Conservation (phyloP, 2,329 filamentous ascomycete species). For the Fusarium fujikuroi region DNA sequence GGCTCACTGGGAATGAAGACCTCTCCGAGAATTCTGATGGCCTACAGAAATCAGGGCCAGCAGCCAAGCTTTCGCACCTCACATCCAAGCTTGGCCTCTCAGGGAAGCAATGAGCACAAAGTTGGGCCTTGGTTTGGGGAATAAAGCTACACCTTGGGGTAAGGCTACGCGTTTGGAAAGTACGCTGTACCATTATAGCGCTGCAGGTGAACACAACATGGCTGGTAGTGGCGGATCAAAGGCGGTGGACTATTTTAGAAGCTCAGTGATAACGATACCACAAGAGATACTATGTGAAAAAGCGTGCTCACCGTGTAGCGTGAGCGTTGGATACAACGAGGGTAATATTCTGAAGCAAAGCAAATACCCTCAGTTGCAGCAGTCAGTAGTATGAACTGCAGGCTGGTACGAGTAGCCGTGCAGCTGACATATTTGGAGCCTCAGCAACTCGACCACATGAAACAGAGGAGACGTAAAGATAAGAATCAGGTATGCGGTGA, state of each 20-base stretch:
- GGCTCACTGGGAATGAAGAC: slow-evolving; percentile 45
- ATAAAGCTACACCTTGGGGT: background rate
- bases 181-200: background rate
- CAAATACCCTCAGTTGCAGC: background rate
- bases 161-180: slow-evolving; percentile 1
- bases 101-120: slow-evolving; percentile 13
- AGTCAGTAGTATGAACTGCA: background rate
- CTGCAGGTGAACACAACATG: slow-evolving; percentile 2
- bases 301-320: background rate
- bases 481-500: background rate
- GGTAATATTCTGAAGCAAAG: background rate
- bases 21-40: slow-evolving; percentile 2
- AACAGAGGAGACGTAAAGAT: background rate
- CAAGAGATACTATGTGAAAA: background rate
- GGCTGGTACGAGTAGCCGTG: background rate
- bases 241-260: slow-evolving; percentile 9
- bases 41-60: slow-evolving; percentile 17
- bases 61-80: slow-evolving; percentile 37
- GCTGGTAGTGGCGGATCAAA: background rate
- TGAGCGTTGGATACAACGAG: background rate
- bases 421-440: background rate
- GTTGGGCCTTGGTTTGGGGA: background rate
- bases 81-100: slow-evolving; percentile 37
- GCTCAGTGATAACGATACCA: slow-evolving; percentile 12
- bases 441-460: background rate